These are phyloP conservation scores for Citrus sinensis DNA, from an alignment of 345 rosid species.

Conservation along the genomic window DVS_A1.0 CM039169.1:30031001-30031500, in stretches of 20 bases:
- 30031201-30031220: conserved; percentile 92
- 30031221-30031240: conserved; percentile 88
- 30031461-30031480: conserved; percentile 13
- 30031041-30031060: not conserved
- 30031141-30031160: too few relatives aligned
- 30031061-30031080: not conserved
- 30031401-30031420: conserved; percentile 76
- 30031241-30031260: conserved; percentile 9
- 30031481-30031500: not conserved
- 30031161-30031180: conserved; percentile 77
- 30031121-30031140: too few relatives aligned
- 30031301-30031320: not conserved
- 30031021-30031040: not conserved
- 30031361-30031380: conserved; percentile 90
- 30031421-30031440: conserved; percentile 81
- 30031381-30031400: conserved; percentile 85
- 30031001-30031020: not conserved
- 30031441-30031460: conserved; percentile 84
- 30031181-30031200: conserved; percentile 94
- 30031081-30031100: not conserved
- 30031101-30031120: too few relatives aligned
- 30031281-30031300: not conserved
- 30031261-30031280: not conserved
- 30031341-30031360: not conserved
- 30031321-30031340: conserved; percentile 5